Percentiles rank a stretch among this genome's conserved stretches.
Evolutionary conservation across 192 early-diverging fungal genomes (phyloP).

Genomic region (Backusella sp.): DNA sequence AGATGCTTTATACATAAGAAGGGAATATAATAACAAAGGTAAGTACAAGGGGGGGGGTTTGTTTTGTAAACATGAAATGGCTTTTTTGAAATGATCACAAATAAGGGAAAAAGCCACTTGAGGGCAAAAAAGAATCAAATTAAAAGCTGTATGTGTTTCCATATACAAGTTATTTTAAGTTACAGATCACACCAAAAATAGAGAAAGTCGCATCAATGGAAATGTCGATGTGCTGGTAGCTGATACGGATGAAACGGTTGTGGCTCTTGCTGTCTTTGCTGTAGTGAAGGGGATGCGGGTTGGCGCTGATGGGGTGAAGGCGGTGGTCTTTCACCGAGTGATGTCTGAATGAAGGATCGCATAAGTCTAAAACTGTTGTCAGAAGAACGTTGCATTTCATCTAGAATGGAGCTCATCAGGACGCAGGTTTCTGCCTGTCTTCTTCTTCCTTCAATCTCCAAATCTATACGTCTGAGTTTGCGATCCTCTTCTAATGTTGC

Average conservation of each 20-base stretch:
- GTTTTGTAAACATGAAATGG: neutral
- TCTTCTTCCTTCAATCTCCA: neutral
- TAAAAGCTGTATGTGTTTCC: neutral
- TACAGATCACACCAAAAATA: neutral
- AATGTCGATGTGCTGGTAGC: neutral
- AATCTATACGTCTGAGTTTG: neutral
- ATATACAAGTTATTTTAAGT: neutral
- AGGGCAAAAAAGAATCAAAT: too few relatives aligned
- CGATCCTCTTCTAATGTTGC: constrained; percentile 5
- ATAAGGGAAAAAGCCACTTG: neutral
- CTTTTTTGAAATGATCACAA: neutral
- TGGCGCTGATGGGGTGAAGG: neutral
- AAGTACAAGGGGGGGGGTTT: too few relatives aligned
- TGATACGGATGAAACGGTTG: neutral
- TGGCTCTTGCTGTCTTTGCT: neutral
- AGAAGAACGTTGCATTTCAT: constrained; percentile 1
- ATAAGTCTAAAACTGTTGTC: neutral
- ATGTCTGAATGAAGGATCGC: neutral
- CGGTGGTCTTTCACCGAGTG: neutral
- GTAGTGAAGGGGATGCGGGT: neutral
- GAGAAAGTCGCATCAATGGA: neutral
- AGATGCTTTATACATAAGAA: too few relatives aligned
- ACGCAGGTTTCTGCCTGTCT: neutral
- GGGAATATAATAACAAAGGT: too few relatives aligned
- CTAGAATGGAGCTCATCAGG: neutral